A percentile compares a stretch with the other conserved stretches of the same genome.
phyloP scores from a whole-genome alignment of 805 yeast genomes.

The Metschnikowia similis region DNA sequence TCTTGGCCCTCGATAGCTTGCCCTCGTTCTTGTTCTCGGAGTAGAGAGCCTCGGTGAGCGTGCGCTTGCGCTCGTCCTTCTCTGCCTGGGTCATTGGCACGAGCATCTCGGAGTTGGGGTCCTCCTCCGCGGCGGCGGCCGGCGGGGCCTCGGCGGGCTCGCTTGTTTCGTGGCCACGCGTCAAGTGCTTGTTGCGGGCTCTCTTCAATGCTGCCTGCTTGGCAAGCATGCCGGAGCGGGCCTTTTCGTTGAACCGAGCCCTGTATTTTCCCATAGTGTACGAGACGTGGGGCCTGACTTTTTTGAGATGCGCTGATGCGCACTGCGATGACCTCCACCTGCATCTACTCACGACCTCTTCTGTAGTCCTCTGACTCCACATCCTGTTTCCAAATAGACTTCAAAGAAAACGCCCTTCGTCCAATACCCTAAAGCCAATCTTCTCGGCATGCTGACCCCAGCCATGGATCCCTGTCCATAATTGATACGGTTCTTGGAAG shows the following conservation, averaged over 20 bases:
- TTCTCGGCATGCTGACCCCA: no score
- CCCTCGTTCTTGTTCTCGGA: conserved; percentile 54
- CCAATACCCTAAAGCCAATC: no score
- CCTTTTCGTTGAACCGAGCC: conserved; percentile 78
- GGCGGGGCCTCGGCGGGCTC: conserved; percentile 9
- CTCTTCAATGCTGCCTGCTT: conserved; percentile 66
- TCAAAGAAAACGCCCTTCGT: no score
- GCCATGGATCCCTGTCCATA: no score
- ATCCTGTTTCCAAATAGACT: no score
- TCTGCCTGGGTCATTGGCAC: conserved; percentile 64
- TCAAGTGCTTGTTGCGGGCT: conserved; percentile 67
- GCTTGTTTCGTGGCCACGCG: conserved; percentile 30
- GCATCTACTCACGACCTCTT: no score
- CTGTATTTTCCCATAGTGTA: conserved; percentile 78
- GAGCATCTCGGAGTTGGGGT: conserved; percentile 58
- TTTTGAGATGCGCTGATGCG: conserved; percentile 1
- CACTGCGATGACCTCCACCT: neutral
- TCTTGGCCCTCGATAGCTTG: conserved; percentile 67
- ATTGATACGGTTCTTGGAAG: no score
- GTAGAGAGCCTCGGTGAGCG: conserved; percentile 53
- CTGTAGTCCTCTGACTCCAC: no score
- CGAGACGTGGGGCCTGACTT: conserved; percentile 3
- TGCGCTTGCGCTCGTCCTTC: conserved; percentile 58
- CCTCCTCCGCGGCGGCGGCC: conserved; percentile 20
- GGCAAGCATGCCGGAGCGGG: conserved; percentile 78